Evolutionary conservation across 805 yeast genomes (phyloP).

Genomic region (Suhomyces faveliae): DNA sequence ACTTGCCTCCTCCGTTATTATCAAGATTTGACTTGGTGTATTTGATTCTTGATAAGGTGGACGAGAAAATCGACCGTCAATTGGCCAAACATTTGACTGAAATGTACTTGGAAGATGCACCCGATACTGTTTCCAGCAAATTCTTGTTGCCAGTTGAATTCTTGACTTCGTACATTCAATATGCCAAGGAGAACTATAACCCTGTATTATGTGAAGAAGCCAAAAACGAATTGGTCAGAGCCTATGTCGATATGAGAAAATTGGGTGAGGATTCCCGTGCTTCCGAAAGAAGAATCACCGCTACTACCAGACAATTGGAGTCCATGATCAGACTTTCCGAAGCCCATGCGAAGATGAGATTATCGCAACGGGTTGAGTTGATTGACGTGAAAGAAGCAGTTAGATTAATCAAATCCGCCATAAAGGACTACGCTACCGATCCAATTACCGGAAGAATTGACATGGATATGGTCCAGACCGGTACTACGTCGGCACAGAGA

Average conservation of each 20-base stretch:
- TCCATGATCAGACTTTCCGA: slow-evolving; percentile 92
- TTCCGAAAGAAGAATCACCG: slow-evolving; percentile 89
- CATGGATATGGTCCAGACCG: slow-evolving; percentile 96
- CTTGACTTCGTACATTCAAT: slow-evolving; percentile 84
- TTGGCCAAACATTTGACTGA: slow-evolving; percentile 88
- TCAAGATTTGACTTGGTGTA: slow-evolving; percentile 96
- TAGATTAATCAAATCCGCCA: slow-evolving; percentile 86
- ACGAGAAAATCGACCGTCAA: slow-evolving; percentile 77
- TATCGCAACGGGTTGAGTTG: slow-evolving; percentile 66
- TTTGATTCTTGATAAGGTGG: slow-evolving; percentile 87
- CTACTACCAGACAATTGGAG: slow-evolving; percentile 96
- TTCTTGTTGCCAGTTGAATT: slow-evolving; percentile 85
- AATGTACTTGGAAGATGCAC: slow-evolving; percentile 86
- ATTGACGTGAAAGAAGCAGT: slow-evolving; percentile 92
- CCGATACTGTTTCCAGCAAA: slow-evolving; percentile 63
- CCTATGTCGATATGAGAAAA: slow-evolving; percentile 91
- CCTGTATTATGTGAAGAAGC: slow-evolving; percentile 84
- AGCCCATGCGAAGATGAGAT: slow-evolving; percentile 96
- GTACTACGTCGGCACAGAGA: slow-evolving; percentile 86
- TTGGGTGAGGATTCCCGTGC: slow-evolving; percentile 88
- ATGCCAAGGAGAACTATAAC: slow-evolving; percentile 80
- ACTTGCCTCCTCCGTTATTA: slow-evolving; percentile 91
- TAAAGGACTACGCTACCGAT: slow-evolving; percentile 97
- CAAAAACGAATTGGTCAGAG: slow-evolving; percentile 77
- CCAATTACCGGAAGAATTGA: slow-evolving; percentile 96